Percentiles rank a stretch among this genome's conserved stretches.
Conservation (phyloP, 2,329 filamentous ascomycete species). For the Sordariomycetes sp. region DNA sequence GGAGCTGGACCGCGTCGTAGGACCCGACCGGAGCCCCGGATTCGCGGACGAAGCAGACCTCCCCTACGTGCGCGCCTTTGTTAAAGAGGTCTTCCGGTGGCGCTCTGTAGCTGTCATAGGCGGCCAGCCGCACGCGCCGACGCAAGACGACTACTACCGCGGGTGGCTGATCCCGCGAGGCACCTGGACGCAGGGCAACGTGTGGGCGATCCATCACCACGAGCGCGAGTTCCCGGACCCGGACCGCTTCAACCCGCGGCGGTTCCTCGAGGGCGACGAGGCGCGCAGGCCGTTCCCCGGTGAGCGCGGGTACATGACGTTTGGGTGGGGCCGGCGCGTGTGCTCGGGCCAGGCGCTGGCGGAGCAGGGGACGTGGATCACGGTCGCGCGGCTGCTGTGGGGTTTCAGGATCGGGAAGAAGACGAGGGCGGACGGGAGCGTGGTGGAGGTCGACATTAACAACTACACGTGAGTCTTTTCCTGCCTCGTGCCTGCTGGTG, state of each 20-base stretch:
- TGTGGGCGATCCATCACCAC: conserved; percentile 19
- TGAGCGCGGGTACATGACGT: conserved; percentile 38
- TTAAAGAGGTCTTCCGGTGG: conserved; percentile 45
- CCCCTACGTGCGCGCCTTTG: conserved; percentile 37
- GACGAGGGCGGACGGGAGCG: conserved; percentile 21
- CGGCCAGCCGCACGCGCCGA: conserved; percentile 34
- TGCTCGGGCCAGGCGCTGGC: conserved; percentile 41
- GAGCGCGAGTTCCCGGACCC: conserved; percentile 28
- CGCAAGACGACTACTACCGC: conserved; percentile 30
- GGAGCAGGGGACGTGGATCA: conserved; percentile 47
- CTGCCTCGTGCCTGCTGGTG: conserved; percentile 10
- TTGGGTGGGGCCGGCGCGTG: conserved; percentile 40
- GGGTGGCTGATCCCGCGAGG: conserved; percentile 35
- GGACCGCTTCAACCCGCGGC: conserved; percentile 26
- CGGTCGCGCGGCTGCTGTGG: conserved; percentile 42
- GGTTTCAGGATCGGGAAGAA: conserved; percentile 34
- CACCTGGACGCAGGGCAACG: conserved; percentile 33
- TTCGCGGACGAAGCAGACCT: conserved; percentile 32
- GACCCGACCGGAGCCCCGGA: conserved; percentile 27
- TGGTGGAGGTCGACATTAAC: conserved; percentile 41
- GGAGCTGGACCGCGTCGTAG: conserved; percentile 38
- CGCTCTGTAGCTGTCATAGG: conserved; percentile 37
- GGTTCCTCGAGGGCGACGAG: conserved; percentile 22
- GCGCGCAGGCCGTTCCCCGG: conserved; percentile 30
- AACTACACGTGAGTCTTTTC: conserved; percentile 22